Base-by-base conservation (phyloP, 768 basidiomycete genomes). In the Megacollybia marginata region DNA sequence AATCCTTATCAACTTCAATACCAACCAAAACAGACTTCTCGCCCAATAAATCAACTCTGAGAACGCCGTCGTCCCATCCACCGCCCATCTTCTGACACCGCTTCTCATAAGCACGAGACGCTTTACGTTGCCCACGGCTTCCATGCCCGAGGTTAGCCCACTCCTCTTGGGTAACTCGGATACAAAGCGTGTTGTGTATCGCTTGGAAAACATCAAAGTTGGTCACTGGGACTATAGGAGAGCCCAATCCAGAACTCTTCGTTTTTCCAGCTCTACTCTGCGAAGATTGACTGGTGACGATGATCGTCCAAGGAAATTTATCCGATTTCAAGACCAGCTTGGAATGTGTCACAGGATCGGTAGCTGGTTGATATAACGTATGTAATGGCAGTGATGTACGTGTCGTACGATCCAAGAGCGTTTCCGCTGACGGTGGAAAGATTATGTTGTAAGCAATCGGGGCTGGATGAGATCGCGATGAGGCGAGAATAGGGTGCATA, bases 31-130 rank as follows among this genome's bases (percentile, higher is more conserved):
- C 65, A 32, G 78, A 82, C 58, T 80, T 83, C 32, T 75, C 71
- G 16, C 78, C 78, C 42, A 86, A 67, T 74, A 79, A 85, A 65
- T 86, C 84, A 12, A 85, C 62, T 46, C 84, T 67, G 43, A 81
- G 72, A 28, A 87, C 79, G n/a, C 84, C 84, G 16, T 72, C 72
- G 23, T 83, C 80, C 82, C 82, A 83, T 11, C 80, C 82, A 2
- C 78, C 82, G 23, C 81, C 82, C 61, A 76, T 72, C 55, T 69
- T 71, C 49, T 69, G 65, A 52, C 84, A 86, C 32, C 85, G 68
- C 53, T 72, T 71, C 60, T 85, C 78, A 56, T 85, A 86, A 33
- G 82, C 81, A 23, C 69, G 69, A 15, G 80, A 72, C 15, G 81
- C 74, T 53, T 75, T 77, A 45, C 80, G 73, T 59, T 85, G 83